phyloP scores from a whole-genome alignment of 805 yeast species.

The Myxozyma sirexii region DNA sequence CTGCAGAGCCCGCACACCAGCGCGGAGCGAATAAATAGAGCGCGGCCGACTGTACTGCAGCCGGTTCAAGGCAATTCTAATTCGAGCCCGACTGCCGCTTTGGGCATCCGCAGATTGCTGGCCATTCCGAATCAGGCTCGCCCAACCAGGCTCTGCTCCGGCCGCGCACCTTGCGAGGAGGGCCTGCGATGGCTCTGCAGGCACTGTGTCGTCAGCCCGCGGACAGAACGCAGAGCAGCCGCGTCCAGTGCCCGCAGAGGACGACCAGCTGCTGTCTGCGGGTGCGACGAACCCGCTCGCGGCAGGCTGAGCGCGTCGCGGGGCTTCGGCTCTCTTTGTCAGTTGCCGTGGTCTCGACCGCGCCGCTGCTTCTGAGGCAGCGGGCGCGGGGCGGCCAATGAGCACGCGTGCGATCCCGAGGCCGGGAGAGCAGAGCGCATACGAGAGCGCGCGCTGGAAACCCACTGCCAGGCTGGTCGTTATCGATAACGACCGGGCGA shows the following conservation, averaged over 20 bases:
- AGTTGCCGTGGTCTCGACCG: slow-evolving; percentile 3
- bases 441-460: neutral
- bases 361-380: slow-evolving; percentile 12
- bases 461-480: neutral
- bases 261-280: too few relatives aligned
- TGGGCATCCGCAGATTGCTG: neutral
- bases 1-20: too few relatives aligned
- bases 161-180: too few relatives aligned
- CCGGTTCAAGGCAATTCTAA: neutral
- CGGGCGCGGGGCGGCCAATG: slow-evolving; percentile 11
- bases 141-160: neutral
- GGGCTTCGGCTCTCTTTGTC: neutral
- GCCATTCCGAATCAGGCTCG: slow-evolving; percentile 1
- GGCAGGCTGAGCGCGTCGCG: too few relatives aligned
- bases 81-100: slow-evolving; percentile 5
- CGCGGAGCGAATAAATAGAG: too few relatives aligned
- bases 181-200: too few relatives aligned
- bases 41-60: too few relatives aligned
- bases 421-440: neutral
- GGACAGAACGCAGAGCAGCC: too few relatives aligned
- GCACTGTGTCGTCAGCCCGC: too few relatives aligned
- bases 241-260: too few relatives aligned
- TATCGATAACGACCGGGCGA: too few relatives aligned
- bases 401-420: neutral
- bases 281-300: too few relatives aligned